phyloP scores from a whole-genome alignment of 1,284 basidiomycete genomes.

The Fomes fomentarius region DNA sequence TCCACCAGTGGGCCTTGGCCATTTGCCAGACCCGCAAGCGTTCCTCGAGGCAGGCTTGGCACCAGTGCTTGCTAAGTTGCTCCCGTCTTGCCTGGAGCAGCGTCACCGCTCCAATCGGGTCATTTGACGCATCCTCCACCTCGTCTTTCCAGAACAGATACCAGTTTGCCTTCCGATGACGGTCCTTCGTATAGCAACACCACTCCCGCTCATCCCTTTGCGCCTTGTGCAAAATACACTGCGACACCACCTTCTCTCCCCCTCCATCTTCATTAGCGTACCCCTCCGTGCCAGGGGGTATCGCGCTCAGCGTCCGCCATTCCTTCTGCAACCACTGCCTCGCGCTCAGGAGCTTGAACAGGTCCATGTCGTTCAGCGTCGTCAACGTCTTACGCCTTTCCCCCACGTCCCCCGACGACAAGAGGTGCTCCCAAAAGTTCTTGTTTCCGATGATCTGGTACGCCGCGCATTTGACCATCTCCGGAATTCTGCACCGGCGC shows the following conservation, averaged over 20 bases:
- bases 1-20: conserved; percentile 30
- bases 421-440: conserved; percentile 20
- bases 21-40: conserved; percentile 26
- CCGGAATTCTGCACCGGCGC: conserved; percentile 29
- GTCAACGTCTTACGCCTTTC: not conserved
- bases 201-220: conserved; percentile 20
- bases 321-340: conserved; percentile 25
- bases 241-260: not conserved
- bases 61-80: conserved; percentile 32
- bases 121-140: conserved; percentile 31
- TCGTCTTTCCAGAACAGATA: not conserved
- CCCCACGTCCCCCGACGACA: too few relatives aligned
- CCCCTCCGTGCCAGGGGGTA: conserved; percentile 8
- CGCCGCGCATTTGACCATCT: conserved; percentile 38
- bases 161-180: not conserved
- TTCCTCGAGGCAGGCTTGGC: conserved; percentile 29
- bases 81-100: conserved; percentile 29
- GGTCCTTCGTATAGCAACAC: conserved; percentile 27
- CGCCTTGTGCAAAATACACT: not conserved
- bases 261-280: conserved; percentile 14
- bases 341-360: conserved; percentile 23
- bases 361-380: conserved; percentile 5
- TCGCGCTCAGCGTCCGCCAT: conserved; percentile 24
- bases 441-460: conserved; percentile 38
- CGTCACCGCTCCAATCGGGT: conserved; percentile 37